Percentiles rank a stretch among this genome's conserved stretches.
Evolutionary conservation across 495 filamentous ascomycete species (phyloP).

Genomic region (Penicillium paradoxum): DNA sequence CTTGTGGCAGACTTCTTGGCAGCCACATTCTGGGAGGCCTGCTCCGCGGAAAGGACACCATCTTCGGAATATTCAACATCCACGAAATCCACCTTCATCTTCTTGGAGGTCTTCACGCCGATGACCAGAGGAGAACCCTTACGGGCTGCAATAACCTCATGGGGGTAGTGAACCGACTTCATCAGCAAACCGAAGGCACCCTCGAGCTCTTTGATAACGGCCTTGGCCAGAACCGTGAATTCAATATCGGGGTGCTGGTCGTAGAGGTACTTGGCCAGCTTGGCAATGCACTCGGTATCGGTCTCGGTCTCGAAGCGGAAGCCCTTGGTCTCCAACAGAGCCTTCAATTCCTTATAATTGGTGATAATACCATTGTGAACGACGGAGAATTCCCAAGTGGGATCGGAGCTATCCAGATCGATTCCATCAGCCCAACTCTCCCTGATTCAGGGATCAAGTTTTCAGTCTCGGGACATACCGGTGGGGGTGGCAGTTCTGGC

Average conservation of each 20-base stretch:
- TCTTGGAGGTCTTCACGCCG: conserved; percentile 89
- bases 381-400: conserved; percentile 90
- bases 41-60: conserved; percentile 80
- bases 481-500: conserved; percentile 96
- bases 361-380: conserved; percentile 99
- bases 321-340: conserved; percentile 85
- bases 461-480: conserved; percentile 53
- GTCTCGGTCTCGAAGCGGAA: conserved; percentile 99
- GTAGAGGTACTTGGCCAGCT: conserved; percentile 96
- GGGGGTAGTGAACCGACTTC: conserved; percentile 97
- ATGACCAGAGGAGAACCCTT: conserved; percentile 97
- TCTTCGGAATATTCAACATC: conserved; percentile 96
- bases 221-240: conserved; percentile 93
- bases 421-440: neutral
- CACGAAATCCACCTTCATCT: conserved; percentile 99
- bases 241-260: conserved; percentile 92
- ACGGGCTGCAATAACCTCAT: conserved; percentile 94
- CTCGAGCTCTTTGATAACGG: conserved; percentile 96
- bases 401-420: conserved; percentile 54
- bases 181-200: conserved; percentile 94
- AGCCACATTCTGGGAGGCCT: conserved; percentile 92
- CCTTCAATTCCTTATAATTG: conserved; percentile 99
- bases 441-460: neutral
- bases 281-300: conserved; percentile 98
- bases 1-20: conserved; percentile 83